Conservation (phyloP, 2,329 filamentous ascomycete species). For the Pseudocercospora musae region DNA sequence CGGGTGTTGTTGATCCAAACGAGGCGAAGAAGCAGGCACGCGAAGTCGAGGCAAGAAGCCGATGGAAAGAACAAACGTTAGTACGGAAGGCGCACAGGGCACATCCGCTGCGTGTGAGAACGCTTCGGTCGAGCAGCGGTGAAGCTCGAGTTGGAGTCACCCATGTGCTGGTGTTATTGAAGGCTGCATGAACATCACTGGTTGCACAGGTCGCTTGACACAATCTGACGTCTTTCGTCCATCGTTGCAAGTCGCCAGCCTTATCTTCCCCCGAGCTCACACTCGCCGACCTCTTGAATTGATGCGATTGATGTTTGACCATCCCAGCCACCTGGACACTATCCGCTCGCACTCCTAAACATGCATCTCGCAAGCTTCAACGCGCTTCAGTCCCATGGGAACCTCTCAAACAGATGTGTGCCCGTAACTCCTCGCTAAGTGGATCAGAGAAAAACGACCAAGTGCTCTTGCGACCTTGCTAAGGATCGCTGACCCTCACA, state of each 20-base stretch:
- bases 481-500: constrained; percentile 28
- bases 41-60: neutral
- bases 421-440: constrained; percentile 1
- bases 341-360: neutral
- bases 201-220: too few species aligned
- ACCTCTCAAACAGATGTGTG: neutral
- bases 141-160: neutral
- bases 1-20: constrained; percentile 2
- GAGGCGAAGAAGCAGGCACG: neutral
- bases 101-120: constrained; percentile 1
- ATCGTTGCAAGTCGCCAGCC: neutral
- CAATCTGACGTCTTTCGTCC: neutral
- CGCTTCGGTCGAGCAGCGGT: neutral
- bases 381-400: neutral
- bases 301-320: neutral
- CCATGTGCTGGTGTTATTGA: neutral
- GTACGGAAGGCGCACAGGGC: neutral
- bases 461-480: neutral
- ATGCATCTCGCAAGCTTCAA: neutral
- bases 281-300: neutral
- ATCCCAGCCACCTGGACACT: neutral
- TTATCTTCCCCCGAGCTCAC: neutral
- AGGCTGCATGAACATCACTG: neutral
- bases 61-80: neutral
- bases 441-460: neutral